phyloP scores from a whole-genome alignment of 2,329 filamentous ascomycete species.

The Stylonectria norvegica region DNA sequence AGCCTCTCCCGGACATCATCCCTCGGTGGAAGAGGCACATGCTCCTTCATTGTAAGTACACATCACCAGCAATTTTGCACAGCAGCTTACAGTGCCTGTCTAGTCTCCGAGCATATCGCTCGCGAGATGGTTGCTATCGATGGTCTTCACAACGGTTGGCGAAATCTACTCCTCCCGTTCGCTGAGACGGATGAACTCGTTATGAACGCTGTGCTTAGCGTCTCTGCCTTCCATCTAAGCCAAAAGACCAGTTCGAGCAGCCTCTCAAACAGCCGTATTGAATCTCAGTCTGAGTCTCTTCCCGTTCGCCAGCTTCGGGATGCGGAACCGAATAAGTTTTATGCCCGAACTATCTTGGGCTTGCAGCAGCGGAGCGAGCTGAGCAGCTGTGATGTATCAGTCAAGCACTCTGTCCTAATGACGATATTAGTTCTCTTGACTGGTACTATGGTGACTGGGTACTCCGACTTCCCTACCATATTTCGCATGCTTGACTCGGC shows the following conservation, averaged over 20 bases:
- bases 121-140: conserved; percentile 26
- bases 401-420: conserved; percentile 18
- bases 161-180: conserved; percentile 19
- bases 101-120: conserved; percentile 22
- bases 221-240: conserved; percentile 19
- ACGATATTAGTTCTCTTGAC: conserved; percentile 25
- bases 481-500: conserved; percentile 27
- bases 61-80: rapidly evolving
- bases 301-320: no score
- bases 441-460: conserved; percentile 24
- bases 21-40: conserved; percentile 16
- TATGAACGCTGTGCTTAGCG: conserved; percentile 20
- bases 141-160: conserved; percentile 25
- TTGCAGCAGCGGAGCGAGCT: conserved; percentile 19
- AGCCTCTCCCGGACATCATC: conserved; percentile 8
- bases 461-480: conserved; percentile 24
- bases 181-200: conserved; percentile 18
- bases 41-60: conserved; percentile 15
- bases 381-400: conserved; percentile 1
- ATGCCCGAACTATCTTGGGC: conserved; percentile 13
- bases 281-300: no score
- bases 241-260: no score
- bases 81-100: not conserved
- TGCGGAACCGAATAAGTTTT: conserved; percentile 16
- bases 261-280: no score